phyloP scores from a whole-genome alignment of 1,284 basidiomycete species.

The Leccinum variabile region DNA sequence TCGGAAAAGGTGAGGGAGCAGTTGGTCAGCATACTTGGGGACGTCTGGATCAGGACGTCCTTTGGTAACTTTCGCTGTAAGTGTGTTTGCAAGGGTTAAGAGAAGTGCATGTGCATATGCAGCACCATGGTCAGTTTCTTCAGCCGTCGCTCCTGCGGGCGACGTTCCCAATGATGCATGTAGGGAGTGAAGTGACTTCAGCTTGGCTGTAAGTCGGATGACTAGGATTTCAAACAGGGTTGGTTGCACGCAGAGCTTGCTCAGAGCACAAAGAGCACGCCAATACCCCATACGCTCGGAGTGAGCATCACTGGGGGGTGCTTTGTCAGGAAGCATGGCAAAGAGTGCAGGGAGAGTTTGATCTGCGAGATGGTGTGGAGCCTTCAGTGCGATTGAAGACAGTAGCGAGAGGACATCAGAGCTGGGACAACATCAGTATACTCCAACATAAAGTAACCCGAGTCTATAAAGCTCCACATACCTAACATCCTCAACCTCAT shows the following conservation, averaged over 20 bases:
- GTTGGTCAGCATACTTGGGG: constrained; percentile 71
- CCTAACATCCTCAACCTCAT: constrained; percentile 61
- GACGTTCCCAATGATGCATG: constrained; percentile 10
- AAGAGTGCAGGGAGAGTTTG: constrained; percentile 84
- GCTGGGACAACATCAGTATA: constrained; percentile 40
- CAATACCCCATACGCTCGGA: constrained; percentile 64
- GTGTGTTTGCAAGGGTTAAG: constrained; percentile 60
- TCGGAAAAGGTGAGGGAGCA: constrained; percentile 72
- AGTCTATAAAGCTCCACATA: constrained; percentile 25
- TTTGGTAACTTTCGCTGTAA: constrained; percentile 64
- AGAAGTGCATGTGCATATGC: constrained; percentile 88
- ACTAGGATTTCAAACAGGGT: constrained; percentile 85
- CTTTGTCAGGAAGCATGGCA: constrained; percentile 64
- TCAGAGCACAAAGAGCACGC: constrained; percentile 70
- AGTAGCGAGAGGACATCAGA: constrained; percentile 70
- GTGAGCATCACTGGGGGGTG: constrained; percentile 58
- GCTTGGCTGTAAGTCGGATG: constrained; percentile 75
- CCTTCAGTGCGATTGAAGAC: constrained; percentile 59
- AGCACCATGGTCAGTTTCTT: constrained; percentile 44
- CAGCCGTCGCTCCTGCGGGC: constrained; percentile 11
- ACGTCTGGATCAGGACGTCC: constrained; percentile 62
- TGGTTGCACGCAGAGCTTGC: constrained; percentile 72
- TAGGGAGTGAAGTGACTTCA: constrained; percentile 69
- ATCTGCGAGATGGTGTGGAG: constrained; percentile 70
- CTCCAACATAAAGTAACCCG: neutral